Evolutionary conservation across 2,329 filamentous ascomycete genomes (phyloP).

Genomic region (Dactylellina parvicollis): DNA sequence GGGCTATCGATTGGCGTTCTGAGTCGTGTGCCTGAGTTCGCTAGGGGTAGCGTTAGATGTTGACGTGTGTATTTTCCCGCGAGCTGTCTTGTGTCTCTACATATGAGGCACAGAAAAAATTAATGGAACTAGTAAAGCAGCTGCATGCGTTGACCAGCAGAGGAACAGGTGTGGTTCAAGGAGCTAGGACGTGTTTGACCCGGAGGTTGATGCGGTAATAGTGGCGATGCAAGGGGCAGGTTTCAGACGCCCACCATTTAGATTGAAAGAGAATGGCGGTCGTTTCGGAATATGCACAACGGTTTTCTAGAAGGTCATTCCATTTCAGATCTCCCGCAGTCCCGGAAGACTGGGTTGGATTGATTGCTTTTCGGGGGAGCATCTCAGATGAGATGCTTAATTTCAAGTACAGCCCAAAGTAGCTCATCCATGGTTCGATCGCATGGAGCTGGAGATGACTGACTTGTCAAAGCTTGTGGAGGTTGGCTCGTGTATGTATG

Average conservation of each 20-base stretch:
- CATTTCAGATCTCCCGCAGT: background rate
- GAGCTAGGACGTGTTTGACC: slow-evolving; percentile 21
- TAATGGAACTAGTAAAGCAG: background rate
- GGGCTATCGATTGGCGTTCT: slow-evolving; percentile 5
- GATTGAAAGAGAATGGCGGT: background rate
- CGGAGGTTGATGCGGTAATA: background rate
- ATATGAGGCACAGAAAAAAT: background rate
- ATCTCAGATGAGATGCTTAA: background rate
- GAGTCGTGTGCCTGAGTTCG: background rate
- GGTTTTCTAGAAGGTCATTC: slow-evolving; percentile 34
- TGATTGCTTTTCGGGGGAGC: background rate
- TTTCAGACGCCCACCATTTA: background rate
- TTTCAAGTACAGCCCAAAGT: too few relatives aligned
- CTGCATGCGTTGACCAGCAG: background rate
- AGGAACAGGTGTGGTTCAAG: too few relatives aligned
- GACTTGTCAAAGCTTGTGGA: too few relatives aligned
- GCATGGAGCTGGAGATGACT: too few relatives aligned
- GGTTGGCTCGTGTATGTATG: too few relatives aligned
- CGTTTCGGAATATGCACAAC: slow-evolving; percentile 33
- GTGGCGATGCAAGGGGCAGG: slow-evolving; percentile 28
- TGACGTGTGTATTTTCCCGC: too few relatives aligned
- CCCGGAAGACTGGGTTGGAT: background rate
- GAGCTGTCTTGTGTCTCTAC: background rate
- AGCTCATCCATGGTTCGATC: background rate
- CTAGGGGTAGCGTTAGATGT: background rate